A percentile compares a stretch with the other conserved stretches of the same genome.
phyloP scores from a whole-genome alignment of 2,329 filamentous ascomycete species.

The Lachnellula willkommii region DNA sequence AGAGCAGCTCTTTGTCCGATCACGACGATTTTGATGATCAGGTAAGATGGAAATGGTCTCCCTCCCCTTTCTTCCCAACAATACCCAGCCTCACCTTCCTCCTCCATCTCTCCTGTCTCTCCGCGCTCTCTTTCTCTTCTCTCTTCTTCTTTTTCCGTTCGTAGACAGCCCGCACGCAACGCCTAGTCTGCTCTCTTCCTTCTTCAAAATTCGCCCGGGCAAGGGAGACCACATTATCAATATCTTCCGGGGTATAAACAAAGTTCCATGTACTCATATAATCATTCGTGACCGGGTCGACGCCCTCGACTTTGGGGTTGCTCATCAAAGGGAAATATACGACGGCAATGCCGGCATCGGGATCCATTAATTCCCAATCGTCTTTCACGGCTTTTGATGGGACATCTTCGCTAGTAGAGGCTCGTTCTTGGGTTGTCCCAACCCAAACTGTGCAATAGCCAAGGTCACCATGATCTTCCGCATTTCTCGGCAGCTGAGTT shows the following conservation, averaged over 20 bases:
- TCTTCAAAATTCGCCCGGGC: slow-evolving; percentile 84
- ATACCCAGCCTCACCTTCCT: slow-evolving; percentile 45
- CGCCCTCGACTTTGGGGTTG: slow-evolving; percentile 71
- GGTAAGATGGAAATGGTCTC: slow-evolving; percentile 56
- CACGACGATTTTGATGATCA: slow-evolving; percentile 29
- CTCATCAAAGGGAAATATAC: slow-evolving; percentile 86
- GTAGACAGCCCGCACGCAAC: slow-evolving; percentile 82
- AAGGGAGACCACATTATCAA: slow-evolving; percentile 77
- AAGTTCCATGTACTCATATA: slow-evolving; percentile 98
- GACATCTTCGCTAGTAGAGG: slow-evolving; percentile 48
- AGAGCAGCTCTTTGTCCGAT: too few relatives aligned
- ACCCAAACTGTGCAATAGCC: slow-evolving; percentile 96
- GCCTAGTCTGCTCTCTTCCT: slow-evolving; percentile 70
- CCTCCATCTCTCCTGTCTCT: slow-evolving; percentile 39
- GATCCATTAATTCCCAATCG: slow-evolving; percentile 65
- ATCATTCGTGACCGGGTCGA: slow-evolving; percentile 78
- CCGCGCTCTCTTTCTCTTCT: slow-evolving; percentile 45
- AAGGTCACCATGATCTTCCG: slow-evolving; percentile 53
- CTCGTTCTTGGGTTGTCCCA: slow-evolving; percentile 71
- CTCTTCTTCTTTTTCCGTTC: slow-evolving; percentile 76
- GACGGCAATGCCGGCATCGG: slow-evolving; percentile 79
- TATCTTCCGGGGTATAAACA: slow-evolving; percentile 84
- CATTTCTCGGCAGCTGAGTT: slow-evolving; percentile 13
- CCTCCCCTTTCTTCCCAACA: slow-evolving; percentile 54
- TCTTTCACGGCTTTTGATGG: slow-evolving; percentile 46